Evolutionary conservation across 2,329 filamentous ascomycete species (phyloP), one percentile per base, ranked within the genome.

Genomic region (Aspergillus tanneri): DNA sequence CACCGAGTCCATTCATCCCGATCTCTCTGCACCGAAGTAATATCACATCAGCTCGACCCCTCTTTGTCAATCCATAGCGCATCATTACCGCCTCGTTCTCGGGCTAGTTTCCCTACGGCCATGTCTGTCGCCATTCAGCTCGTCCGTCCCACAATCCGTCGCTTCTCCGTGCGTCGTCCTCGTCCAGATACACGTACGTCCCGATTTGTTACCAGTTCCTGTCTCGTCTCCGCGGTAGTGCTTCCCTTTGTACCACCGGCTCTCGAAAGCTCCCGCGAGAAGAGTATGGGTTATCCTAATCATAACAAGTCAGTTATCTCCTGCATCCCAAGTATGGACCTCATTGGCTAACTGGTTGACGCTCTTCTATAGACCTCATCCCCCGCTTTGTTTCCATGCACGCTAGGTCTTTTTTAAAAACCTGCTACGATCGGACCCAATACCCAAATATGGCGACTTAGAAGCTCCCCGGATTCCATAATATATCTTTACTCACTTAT

Each of bases 221-320:
- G 72, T 50, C 63, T 76, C 11, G 59, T 69, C 32, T 70, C 72
- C 1, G 71, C 68, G 2, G 72, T 75, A 16, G 64, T 74, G 14
- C 58, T 75, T 4, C 73, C 73, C 4, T 76, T 75, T 52, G 67
- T 75, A 3, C 73, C 73, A 22, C 73, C 73, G 5, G 73, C 73
- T 4, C 61, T 76, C 9, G 72, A 75, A 51, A 74, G 72, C 50
- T 72, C 70, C 25, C 65, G 70, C 25, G 68, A 73, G 52, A 66
- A 63, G 53, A 71, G 65, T 35, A 61, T 61, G 10, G 68, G 67
- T 25, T 68, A 65, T 39, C 63, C 69, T 11, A 67, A 67, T 53
- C 61, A 63, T 37, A 67, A 63, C 47, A 71, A 71, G 66, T 72
- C 61, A 60, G 64, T 58, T 5, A 11, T 3, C 10, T 24, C 37